Percentiles rank a stretch among this genome's conserved stretches.
Conservation (phyloP, 2,329 filamentous ascomycete genomes). For the Helicocarpus griseus region DNA sequence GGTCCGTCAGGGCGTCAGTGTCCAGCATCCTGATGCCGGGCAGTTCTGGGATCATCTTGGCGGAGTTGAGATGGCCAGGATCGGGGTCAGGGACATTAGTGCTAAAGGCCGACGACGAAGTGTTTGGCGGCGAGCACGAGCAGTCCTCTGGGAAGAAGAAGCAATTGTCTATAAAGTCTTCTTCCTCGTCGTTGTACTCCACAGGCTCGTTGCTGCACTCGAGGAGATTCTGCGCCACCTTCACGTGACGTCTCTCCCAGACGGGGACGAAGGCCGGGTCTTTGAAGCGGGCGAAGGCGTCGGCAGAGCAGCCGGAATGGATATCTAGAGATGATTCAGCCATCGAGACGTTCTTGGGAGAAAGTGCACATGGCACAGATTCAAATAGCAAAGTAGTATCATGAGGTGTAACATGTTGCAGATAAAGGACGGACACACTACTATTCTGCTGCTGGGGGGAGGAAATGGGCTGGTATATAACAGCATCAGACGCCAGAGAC, state of each 20-base stretch:
- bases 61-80: constrained; percentile 15
- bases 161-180: constrained; percentile 33
- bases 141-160: constrained; percentile 38
- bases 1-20: constrained; percentile 30
- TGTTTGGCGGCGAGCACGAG: constrained; percentile 23
- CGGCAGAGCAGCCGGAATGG: not conserved
- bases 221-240: constrained; percentile 32
- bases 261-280: constrained; percentile 23
- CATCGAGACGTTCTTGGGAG: not conserved
- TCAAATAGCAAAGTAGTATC: not conserved
- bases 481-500: not conserved
- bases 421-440: too few species aligned
- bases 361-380: not conserved
- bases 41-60: constrained; percentile 32
- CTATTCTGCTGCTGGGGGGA: not conserved
- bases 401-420: not conserved
- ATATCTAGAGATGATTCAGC: not conserved
- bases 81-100: constrained; percentile 21
- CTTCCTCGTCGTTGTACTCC: constrained; percentile 34
- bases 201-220: constrained; percentile 32
- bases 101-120: not conserved
- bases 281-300: not conserved
- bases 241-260: constrained; percentile 29
- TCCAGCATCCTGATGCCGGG: constrained; percentile 37
- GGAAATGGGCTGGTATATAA: too few species aligned